These are phyloP conservation scores for Helenozyma baotianmanensis DNA, from an alignment of 805 yeast species.

Conservation along the genomic window DNA sequence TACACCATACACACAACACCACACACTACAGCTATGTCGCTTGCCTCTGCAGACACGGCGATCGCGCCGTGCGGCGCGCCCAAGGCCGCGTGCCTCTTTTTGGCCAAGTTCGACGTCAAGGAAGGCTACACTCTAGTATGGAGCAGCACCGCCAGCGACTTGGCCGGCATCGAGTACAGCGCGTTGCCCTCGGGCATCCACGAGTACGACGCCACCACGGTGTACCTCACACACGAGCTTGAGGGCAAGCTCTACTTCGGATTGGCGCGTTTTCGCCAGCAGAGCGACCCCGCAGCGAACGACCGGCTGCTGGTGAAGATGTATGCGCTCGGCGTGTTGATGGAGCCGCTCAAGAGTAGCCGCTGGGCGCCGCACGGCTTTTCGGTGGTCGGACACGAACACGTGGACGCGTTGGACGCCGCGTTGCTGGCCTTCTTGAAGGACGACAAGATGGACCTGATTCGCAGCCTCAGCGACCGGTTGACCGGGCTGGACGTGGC, in stretches of 20 bases:
- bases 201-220: constrained; percentile 25
- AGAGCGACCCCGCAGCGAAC: constrained; percentile 7
- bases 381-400: constrained; percentile 41
- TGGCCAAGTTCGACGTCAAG: constrained; percentile 32
- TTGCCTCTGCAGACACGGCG: constrained; percentile 1
- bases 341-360: constrained; percentile 35
- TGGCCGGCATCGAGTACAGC: constrained; percentile 35
- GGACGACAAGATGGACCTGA: constrained; percentile 14
- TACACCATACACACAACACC: no score
- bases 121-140: constrained; percentile 37
- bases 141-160: constrained; percentile 21
- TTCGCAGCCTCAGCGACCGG: constrained; percentile 15
- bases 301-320: constrained; percentile 43
- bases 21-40: no score
- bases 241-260: constrained; percentile 29
- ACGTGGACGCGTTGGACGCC: constrained; percentile 29
- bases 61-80: constrained; percentile 14
- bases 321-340: constrained; percentile 61
- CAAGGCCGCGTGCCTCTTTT: constrained; percentile 28
- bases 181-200: constrained; percentile 40
- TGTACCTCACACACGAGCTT: constrained; percentile 26
- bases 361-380: constrained; percentile 40
- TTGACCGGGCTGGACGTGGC: constrained; percentile 8
- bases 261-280: constrained; percentile 28
- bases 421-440: constrained; percentile 22